A percentile compares a stretch with the other conserved stretches of the same genome.
Evolutionary conservation across 2,329 filamentous ascomycete species (phyloP).

Genomic region (Trichoderma guizhouense): DNA sequence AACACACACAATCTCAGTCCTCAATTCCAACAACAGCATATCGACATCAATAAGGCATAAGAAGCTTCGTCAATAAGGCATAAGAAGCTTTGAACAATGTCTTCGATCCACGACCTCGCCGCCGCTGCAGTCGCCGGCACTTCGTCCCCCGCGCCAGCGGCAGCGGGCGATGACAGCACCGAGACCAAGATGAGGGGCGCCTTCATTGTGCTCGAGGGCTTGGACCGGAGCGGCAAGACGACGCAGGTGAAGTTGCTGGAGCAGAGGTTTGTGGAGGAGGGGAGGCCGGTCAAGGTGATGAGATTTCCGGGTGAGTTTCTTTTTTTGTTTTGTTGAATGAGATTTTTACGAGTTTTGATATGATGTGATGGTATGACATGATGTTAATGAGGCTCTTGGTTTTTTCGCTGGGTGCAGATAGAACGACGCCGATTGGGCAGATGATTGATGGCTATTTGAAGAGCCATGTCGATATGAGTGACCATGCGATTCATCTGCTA

Average conservation of each 20-base stretch:
- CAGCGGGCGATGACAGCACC: background rate
- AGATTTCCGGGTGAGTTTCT: conserved; percentile 52
- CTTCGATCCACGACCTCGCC: conserved; percentile 50
- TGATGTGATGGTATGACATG: background rate
- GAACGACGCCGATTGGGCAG: conserved; percentile 77
- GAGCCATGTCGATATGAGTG: conserved; percentile 69
- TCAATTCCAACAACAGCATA: background rate
- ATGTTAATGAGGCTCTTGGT: background rate
- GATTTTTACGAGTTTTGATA: background rate
- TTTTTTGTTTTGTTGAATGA: conserved; percentile 24
- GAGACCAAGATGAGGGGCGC: conserved; percentile 50
- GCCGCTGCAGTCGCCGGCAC: conserved; percentile 44
- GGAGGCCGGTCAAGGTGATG: conserved; percentile 50
- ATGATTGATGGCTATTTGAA: conserved; percentile 84
- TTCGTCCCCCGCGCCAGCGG: conserved; percentile 23
- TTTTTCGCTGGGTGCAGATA: conserved; percentile 51
- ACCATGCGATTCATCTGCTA: conserved; percentile 84
- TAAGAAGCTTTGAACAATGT: conserved; percentile 29
- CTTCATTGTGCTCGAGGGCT: conserved; percentile 80
- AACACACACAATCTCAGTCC: background rate
- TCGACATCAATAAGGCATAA: background rate
- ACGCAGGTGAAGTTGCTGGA: conserved; percentile 76
- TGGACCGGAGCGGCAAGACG: conserved; percentile 89
- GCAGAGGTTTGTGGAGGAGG: conserved; percentile 48
- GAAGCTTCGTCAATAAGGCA: too few relatives aligned